phyloP scores from a whole-genome alignment of 2,329 filamentous ascomycete genomes.

The Endothia cerciana region DNA sequence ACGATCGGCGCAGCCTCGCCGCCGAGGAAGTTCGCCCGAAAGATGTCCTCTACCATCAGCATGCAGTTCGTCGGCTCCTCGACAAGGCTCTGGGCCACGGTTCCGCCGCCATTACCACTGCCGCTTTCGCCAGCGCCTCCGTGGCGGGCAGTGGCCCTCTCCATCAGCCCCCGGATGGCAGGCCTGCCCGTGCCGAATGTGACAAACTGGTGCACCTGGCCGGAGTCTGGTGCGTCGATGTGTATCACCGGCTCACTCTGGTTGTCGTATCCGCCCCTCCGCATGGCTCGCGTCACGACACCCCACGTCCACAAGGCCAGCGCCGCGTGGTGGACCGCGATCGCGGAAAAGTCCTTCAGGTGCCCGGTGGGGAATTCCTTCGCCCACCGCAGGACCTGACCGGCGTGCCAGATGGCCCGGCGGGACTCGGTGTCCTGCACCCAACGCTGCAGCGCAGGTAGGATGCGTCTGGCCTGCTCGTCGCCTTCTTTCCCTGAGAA shows the following conservation, averaged over 20 bases:
- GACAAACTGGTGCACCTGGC: conserved; percentile 60
- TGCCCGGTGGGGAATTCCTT: conserved; percentile 55
- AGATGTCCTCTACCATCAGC: conserved; percentile 58
- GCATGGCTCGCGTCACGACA: conserved; percentile 53
- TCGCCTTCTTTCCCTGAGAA: conserved; percentile 71
- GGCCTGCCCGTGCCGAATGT: conserved; percentile 58
- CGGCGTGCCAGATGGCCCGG: conserved; percentile 69
- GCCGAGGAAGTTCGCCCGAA: conserved; percentile 55
- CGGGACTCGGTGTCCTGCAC: conserved; percentile 57
- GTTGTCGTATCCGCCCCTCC: conserved; percentile 33
- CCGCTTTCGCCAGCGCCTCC: neutral
- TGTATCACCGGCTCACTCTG: conserved; percentile 49
- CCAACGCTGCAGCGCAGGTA: conserved; percentile 64
- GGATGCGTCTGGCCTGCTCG: conserved; percentile 64
- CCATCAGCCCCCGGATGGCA: conserved; percentile 46
- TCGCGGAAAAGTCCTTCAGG: conserved; percentile 68
- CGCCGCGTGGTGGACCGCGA: conserved; percentile 70
- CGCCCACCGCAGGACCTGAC: conserved; percentile 66
- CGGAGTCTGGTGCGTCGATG: conserved; percentile 60
- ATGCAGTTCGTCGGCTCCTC: conserved; percentile 63
- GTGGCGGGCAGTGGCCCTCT: conserved; percentile 27
- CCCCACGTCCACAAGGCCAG: conserved; percentile 73
- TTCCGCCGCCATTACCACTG: conserved; percentile 28
- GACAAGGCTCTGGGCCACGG: conserved; percentile 46
- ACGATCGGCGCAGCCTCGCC: conserved; percentile 62